phyloP scores from a whole-genome alignment of 75 land plant genomes.

The Pinus taeda region DNA sequence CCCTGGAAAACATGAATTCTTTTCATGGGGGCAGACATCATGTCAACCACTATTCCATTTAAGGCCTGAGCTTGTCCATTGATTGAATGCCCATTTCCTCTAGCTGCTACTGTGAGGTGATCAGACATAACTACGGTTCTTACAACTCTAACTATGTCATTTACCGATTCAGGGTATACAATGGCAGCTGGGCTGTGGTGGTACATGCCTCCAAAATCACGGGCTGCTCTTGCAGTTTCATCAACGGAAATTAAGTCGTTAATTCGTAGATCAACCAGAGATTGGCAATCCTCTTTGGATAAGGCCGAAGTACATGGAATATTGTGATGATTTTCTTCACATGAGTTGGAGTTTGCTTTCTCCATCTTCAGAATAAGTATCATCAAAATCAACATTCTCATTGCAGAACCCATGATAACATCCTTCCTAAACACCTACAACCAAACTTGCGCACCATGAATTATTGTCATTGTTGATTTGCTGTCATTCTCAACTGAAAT shows the following conservation, averaged over 20 bases:
- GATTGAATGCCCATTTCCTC: slow-evolving; percentile 49
- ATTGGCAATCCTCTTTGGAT: not conserved
- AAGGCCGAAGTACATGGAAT: not conserved
- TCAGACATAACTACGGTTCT: slow-evolving; percentile 12
- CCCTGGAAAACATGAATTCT: slow-evolving; percentile 11
- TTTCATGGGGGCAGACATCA: slow-evolving; percentile 12
- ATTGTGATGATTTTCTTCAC: not conserved
- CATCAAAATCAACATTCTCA: not conserved
- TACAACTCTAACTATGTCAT: slow-evolving; percentile 19
- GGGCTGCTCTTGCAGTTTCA: slow-evolving; percentile 5
- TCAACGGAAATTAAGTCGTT: not conserved
- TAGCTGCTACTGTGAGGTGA: slow-evolving; percentile 19
- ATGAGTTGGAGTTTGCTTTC: not conserved
- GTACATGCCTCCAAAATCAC: slow-evolving; percentile 23
- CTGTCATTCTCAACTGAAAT: too few species aligned
- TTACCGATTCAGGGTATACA: slow-evolving; percentile 21
- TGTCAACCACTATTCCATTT: slow-evolving; percentile 45
- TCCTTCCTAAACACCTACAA: too few species aligned
- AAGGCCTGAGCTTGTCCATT: slow-evolving; percentile 53
- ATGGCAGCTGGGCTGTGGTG: slow-evolving; percentile 30
- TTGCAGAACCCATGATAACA: not conserved
- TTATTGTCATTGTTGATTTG: too few species aligned
- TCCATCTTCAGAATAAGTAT: not conserved
- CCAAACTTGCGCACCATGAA: too few species aligned
- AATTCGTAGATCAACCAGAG: not conserved